Evolutionary conservation across 2,329 filamentous ascomycete genomes (phyloP).

Genomic region (Pestalotiopsis sp.): DNA sequence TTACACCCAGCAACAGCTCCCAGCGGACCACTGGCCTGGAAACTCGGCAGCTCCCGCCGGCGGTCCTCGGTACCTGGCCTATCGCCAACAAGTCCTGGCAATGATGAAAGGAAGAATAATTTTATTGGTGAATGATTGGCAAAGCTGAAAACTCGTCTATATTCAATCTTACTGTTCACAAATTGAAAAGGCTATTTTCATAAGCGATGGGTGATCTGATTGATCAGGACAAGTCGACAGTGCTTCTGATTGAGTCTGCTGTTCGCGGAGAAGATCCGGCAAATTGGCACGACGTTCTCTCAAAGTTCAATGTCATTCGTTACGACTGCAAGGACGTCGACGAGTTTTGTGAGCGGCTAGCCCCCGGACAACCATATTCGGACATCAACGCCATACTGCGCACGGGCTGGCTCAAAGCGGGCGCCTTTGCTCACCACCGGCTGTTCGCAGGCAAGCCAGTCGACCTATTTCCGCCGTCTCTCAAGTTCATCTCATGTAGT

Average conservation of each 20-base stretch:
- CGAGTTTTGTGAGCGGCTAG: conserved; percentile 27
- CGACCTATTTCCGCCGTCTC: conserved; percentile 41
- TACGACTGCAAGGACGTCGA: conserved; percentile 25
- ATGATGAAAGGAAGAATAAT: neutral
- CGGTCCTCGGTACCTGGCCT: neutral
- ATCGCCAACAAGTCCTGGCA: neutral
- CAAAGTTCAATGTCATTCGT: conserved; percentile 23
- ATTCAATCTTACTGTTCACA: neutral
- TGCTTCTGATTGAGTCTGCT: conserved; percentile 18
- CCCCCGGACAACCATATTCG: conserved; percentile 30
- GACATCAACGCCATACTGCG: conserved; percentile 32
- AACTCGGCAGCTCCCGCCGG: neutral
- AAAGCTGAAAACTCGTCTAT: neutral
- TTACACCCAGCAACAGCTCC: neutral
- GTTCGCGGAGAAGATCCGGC: conserved; percentile 14
- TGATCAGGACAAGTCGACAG: conserved; percentile 14
- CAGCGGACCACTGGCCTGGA: neutral
- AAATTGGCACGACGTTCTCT: conserved; percentile 14
- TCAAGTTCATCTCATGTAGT: conserved; percentile 61
- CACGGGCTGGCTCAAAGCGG: conserved; percentile 35
- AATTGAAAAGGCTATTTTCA: no score
- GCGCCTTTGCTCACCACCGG: conserved; percentile 28
- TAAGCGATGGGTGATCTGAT: neutral
- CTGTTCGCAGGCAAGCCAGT: conserved; percentile 27
- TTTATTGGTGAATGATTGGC: neutral